These are phyloP conservation scores for Zygotorulaspora danielsina DNA, from an alignment of 805 yeast genomes.

Conservation along the genomic window DNA sequence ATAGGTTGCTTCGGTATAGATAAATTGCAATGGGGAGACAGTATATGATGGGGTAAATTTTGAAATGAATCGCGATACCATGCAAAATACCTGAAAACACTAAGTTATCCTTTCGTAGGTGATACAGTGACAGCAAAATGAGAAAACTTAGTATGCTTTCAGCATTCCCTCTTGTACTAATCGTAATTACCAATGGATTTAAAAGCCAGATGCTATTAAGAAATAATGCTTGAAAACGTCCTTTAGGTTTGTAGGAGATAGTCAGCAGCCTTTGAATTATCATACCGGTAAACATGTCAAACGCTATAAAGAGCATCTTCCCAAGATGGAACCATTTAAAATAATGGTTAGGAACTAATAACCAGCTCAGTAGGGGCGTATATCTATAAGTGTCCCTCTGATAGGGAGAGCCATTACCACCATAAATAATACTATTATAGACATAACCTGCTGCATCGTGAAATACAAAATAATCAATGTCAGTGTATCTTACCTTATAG, in stretches of 20 bases:
- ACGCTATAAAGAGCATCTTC: conserved; percentile 65
- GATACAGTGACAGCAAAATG: conserved; percentile 55
- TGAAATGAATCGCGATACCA: conserved; percentile 85
- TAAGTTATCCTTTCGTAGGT: conserved; percentile 34
- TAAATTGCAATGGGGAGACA: conserved; percentile 58
- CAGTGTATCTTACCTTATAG: conserved; percentile 83
- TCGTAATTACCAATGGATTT: conserved; percentile 93
- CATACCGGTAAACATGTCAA: conserved; percentile 79
- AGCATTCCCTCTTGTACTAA: conserved; percentile 88
- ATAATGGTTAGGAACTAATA: conserved; percentile 62
- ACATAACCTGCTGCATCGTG: conserved; percentile 85
- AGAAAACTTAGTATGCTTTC: conserved; percentile 84
- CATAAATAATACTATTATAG: conserved; percentile 36
- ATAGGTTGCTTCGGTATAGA: conserved; percentile 15
- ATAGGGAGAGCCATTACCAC: conserved; percentile 60
- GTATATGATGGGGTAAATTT: conserved; percentile 87
- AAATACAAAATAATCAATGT: conserved; percentile 89
- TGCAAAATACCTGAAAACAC: conserved; percentile 45
- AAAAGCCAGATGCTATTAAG: conserved; percentile 72
- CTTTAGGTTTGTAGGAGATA: conserved; percentile 1
- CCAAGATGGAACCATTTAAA: conserved; percentile 61
- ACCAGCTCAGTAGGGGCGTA: conserved; percentile 86
- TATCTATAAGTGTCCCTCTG: conserved; percentile 84
- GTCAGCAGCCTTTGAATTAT: conserved; percentile 46
- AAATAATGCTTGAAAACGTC: conserved; percentile 21